phyloP scores from a whole-genome alignment of 768 basidiomycete genomes.

The Suillus lakei region DNA sequence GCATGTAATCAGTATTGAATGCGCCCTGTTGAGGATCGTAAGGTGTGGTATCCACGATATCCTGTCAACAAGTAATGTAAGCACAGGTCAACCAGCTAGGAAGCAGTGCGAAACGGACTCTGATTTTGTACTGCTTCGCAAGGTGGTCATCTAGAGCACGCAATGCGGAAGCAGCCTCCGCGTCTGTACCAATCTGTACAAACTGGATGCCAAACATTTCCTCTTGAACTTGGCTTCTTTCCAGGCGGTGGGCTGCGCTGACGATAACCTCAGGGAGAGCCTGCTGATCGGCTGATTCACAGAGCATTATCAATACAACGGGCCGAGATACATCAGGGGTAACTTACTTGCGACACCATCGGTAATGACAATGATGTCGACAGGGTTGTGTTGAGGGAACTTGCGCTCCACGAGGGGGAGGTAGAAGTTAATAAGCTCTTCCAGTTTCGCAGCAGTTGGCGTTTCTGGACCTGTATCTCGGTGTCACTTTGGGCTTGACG shows the following conservation, averaged over 20 bases:
- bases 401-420: slow-evolving; percentile 23
- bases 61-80: slow-evolving; percentile 19
- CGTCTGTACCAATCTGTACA: slow-evolving; percentile 40
- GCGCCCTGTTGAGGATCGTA: slow-evolving; percentile 18
- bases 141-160: slow-evolving; percentile 39
- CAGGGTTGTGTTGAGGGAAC: slow-evolving; percentile 19
- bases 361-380: slow-evolving; percentile 32
- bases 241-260: slow-evolving; percentile 33
- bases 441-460: slow-evolving; percentile 34
- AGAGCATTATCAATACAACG: not conserved
- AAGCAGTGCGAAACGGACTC: slow-evolving; percentile 4
- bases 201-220: slow-evolving; percentile 43
- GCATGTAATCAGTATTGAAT: slow-evolving; percentile 13
- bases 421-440: slow-evolving; percentile 36
- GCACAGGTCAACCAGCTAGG: not conserved
- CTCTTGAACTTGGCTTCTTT: slow-evolving; percentile 31
- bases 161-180: slow-evolving; percentile 35
- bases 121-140: slow-evolving; percentile 6
- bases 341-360: slow-evolving; percentile 38
- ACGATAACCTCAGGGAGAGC: slow-evolving; percentile 24
- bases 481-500: slow-evolving; percentile 1
- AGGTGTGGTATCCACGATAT: slow-evolving; percentile 47
- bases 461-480: slow-evolving; percentile 24
- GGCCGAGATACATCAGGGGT: not conserved
- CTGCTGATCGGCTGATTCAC: slow-evolving; percentile 20